phyloP scores from a whole-genome alignment of 1,284 basidiomycete species.

The Trichosporon sp. region DNA sequence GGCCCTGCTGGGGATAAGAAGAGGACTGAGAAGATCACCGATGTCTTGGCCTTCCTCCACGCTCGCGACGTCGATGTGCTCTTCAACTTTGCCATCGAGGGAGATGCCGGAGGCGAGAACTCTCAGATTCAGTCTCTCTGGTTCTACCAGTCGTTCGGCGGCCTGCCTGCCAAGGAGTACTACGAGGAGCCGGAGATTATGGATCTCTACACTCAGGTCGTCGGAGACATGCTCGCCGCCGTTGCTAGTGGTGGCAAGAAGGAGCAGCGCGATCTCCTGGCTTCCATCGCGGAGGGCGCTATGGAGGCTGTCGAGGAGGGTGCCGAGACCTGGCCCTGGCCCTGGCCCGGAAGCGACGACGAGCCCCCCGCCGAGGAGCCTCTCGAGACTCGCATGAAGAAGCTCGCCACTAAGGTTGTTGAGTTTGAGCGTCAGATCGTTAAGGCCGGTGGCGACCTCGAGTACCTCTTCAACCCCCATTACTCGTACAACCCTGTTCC shows the following conservation, averaged over 20 bases:
- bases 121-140: slow-evolving; percentile 83
- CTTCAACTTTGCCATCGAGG: slow-evolving; percentile 75
- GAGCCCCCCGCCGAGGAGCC: slow-evolving; percentile 38
- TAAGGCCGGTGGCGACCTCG: slow-evolving; percentile 76
- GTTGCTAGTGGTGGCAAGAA: slow-evolving; percentile 55
- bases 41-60: slow-evolving; percentile 82
- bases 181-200: slow-evolving; percentile 77
- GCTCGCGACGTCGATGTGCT: slow-evolving; percentile 78
- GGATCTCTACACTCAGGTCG: slow-evolving; percentile 70
- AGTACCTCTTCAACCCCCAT: slow-evolving; percentile 68
- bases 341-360: slow-evolving; percentile 64
- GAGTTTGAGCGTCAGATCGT: slow-evolving; percentile 81
- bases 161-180: slow-evolving; percentile 93
- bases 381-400: slow-evolving; percentile 59
- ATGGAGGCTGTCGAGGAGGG: slow-evolving; percentile 35
- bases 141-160: slow-evolving; percentile 80
- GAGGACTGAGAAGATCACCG: slow-evolving; percentile 61
- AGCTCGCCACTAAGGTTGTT: slow-evolving; percentile 73
- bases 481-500: slow-evolving; percentile 84
- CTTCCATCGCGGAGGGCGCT: slow-evolving; percentile 28
- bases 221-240: slow-evolving; percentile 68
- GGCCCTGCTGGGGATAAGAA: slow-evolving; percentile 18
- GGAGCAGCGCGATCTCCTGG: slow-evolving; percentile 26
- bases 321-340: slow-evolving; percentile 64
- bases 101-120: slow-evolving; percentile 83